These are phyloP conservation scores for Pichia terricola DNA, from an alignment of 1,139 yeast species.

Conservation along the genomic window DNA sequence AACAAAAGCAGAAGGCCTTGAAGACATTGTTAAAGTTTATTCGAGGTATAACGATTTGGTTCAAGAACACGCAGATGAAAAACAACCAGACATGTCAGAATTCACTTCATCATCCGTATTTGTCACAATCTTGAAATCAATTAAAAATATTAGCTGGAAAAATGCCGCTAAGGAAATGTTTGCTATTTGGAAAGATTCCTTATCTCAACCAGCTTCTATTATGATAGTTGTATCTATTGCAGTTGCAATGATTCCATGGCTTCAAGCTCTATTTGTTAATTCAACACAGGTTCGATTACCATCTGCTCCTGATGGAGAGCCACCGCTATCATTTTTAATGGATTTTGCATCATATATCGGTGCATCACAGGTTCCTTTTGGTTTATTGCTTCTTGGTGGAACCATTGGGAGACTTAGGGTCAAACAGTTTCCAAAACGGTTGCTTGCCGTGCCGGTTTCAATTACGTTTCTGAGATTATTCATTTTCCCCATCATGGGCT, in stretches of 20 bases:
- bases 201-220: constrained; percentile 34
- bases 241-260: constrained; percentile 70
- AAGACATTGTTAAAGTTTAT: constrained; percentile 53
- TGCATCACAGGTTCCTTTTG: constrained; percentile 82
- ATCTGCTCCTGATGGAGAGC: constrained; percentile 74
- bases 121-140: background rate
- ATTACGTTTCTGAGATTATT: constrained; percentile 39
- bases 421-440: constrained; percentile 50
- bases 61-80: background rate
- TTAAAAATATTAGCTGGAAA: constrained; percentile 5
- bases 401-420: constrained; percentile 68
- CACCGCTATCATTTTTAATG: constrained; percentile 76
- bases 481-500: constrained; percentile 53
- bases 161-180: constrained; percentile 65
- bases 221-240: constrained; percentile 25
- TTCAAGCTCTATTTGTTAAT: constrained; percentile 65
- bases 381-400: constrained; percentile 73
- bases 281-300: constrained; percentile 33
- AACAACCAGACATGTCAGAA: constrained; percentile 8
- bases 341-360: constrained; percentile 76
- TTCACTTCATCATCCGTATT: background rate
- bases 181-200: constrained; percentile 17
- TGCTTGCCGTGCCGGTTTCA: constrained; percentile 52
- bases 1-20: constrained; percentile 38
- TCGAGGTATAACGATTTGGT: constrained; percentile 18